Base-by-base conservation (phyloP, 345 rosid genomes). In the Camelina hispida region DNA sequence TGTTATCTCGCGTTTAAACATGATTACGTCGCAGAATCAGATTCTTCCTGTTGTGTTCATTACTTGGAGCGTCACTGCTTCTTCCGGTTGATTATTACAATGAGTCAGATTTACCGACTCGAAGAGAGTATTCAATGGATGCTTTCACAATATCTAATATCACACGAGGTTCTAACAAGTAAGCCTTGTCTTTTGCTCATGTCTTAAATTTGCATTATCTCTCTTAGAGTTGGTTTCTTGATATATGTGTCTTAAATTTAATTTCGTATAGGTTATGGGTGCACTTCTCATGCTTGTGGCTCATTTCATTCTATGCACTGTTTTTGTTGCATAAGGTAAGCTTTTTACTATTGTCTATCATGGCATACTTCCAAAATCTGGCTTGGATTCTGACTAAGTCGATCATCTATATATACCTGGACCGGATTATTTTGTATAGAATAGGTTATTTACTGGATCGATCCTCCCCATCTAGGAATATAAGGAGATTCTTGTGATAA, bases 221-320 rank as follows among this genome's bases (percentile, higher is more conserved):
- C 20, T 64, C 46, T 34, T 2, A 8, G 9, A 18, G 18, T 28
- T 64, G 57, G 20, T 58, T 50, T 65, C 56, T 71, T 59, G 22
- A 59, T 17, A 61, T 17, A 61, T 53, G 6, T 34, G 34, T 56
- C 15, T 58, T 40, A 38, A 17, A 20, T 58, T 58, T 74, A 17
- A 20, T 58, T 58, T 74, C 43, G 6, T 81, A 28, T 28, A 94
- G 98, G 91, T 89, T 94, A 46, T 94, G 97, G 98, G 92, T 88
- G 77, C 97, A 94, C 81, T 88, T 94, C 79, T 57, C 84, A 23
- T 88, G 96, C 85, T 79, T 90, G 85, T 94, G 95, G 81, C 66
- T 88, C 61, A 82, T 94, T 82, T 86, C 98, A 58, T 72, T 89
- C 66, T 87, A 84, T 79, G 97, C 88, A 68, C 71, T 87, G 50